Evolutionary conservation across 2,329 filamentous ascomycete genomes (phyloP).

Genomic region (Apiospora phragmitis): DNA sequence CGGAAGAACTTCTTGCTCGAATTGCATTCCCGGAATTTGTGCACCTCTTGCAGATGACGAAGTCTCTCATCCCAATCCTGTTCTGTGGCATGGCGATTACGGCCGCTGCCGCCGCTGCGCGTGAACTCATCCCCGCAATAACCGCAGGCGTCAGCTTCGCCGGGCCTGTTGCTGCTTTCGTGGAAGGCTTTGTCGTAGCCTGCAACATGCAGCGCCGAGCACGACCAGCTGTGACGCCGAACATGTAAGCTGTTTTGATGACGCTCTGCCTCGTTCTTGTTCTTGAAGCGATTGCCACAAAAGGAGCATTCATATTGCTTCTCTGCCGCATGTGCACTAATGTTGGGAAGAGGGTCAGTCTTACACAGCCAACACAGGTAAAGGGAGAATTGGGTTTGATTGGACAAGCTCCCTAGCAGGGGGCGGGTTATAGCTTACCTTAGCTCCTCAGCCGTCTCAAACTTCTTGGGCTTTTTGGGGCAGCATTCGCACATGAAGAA

Average conservation of each 20-base stretch:
- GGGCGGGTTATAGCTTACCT: slow-evolving; percentile 59
- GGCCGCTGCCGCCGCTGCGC: slow-evolving; percentile 44
- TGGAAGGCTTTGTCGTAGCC: slow-evolving; percentile 84
- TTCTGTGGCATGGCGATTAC: slow-evolving; percentile 61
- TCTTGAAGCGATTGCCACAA: slow-evolving; percentile 95
- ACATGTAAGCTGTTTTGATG: slow-evolving; percentile 96
- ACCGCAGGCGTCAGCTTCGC: slow-evolving; percentile 79
- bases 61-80: slow-evolving; percentile 87
- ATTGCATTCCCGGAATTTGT: slow-evolving; percentile 98
- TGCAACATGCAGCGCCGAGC: slow-evolving; percentile 69
- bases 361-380: not conserved
- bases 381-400: not conserved
- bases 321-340: slow-evolving; percentile 83
- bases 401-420: not conserved
- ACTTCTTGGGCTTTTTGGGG: slow-evolving; percentile 95
- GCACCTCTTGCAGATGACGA: slow-evolving; percentile 83
- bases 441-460: slow-evolving; percentile 80
- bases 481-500: slow-evolving; percentile 85
- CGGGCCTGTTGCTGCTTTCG: slow-evolving; percentile 67
- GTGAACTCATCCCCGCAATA: slow-evolving; percentile 93
- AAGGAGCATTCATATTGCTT: slow-evolving; percentile 95
- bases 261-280: slow-evolving; percentile 96
- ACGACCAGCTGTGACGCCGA: slow-evolving; percentile 94
- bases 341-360: slow-evolving; percentile 24
- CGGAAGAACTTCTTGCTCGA: slow-evolving; percentile 97